These are phyloP conservation scores for Cyclotella baltica DNA, from an alignment of 108 stramenopile genomes.

Conservation along the genomic window DNA sequence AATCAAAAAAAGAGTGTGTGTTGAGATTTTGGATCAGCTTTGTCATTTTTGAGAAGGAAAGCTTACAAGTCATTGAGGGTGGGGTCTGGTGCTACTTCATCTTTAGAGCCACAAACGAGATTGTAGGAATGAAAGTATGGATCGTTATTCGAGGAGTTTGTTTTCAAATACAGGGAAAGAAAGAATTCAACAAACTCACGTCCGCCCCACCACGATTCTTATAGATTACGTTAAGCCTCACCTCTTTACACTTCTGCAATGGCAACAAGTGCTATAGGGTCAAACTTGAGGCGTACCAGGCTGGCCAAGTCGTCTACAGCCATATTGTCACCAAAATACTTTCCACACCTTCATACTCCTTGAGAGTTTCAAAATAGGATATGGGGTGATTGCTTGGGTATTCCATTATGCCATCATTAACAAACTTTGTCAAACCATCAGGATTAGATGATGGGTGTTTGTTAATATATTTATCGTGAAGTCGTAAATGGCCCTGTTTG, in stretches of 20 bases:
- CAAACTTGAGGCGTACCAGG: slow-evolving; percentile 17
- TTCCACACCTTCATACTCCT: neutral
- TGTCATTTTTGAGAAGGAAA: no score
- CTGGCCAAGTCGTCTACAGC: slow-evolving; percentile 41
- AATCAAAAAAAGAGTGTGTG: neutral
- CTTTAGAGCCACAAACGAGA: slow-evolving; percentile 61
- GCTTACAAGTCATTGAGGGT: slow-evolving; percentile 40
- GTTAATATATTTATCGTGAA: slow-evolving; percentile 40
- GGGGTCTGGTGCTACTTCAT: slow-evolving; percentile 60
- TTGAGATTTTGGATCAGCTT: no score
- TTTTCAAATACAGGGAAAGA: no score
- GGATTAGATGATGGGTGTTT: slow-evolving; percentile 27
- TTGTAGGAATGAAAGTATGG: neutral
- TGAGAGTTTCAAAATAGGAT: slow-evolving; percentile 48
- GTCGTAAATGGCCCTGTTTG: slow-evolving; percentile 42
- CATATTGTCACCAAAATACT: slow-evolving; percentile 38
- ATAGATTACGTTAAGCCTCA: slow-evolving; percentile 16
- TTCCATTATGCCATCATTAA: slow-evolving; percentile 27
- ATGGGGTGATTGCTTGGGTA: slow-evolving; percentile 43
- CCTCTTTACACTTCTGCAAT: slow-evolving; percentile 24
- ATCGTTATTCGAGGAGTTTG: no score
- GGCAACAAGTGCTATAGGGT: slow-evolving; percentile 24
- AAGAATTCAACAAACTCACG: neutral
- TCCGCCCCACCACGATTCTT: slow-evolving; percentile 33
- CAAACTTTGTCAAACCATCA: slow-evolving; percentile 29